Evolutionary conservation across 2,329 filamentous ascomycete species (phyloP), one percentile per base, ranked within the genome.

Genomic region (Clonostachys byssicola): DNA sequence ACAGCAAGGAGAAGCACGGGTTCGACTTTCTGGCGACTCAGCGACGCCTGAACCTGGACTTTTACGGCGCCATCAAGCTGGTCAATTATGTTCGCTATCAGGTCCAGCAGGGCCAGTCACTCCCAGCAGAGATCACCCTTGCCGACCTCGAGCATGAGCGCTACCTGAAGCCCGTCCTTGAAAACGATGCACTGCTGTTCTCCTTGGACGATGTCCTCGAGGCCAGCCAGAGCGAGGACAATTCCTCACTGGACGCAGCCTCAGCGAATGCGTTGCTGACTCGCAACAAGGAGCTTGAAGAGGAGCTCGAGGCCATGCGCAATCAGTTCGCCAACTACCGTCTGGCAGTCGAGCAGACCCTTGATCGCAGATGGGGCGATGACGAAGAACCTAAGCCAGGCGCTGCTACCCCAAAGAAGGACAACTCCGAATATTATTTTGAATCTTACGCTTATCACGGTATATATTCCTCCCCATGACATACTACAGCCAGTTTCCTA

Each of bases 111-210:
- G 68, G 71, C 40, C 56, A 63, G 34, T 40, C 68, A 7, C 60
- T 81, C 4, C 81, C 81, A 1, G 73, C 78, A 49, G 67, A 85
- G 40, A 83, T 89, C 49, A 74, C 81, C 4, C 71, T 72, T 35
- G 70, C 73, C 3, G 73, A 83, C 23, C 83, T 96, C 52, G 76
- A 83, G n/a, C 81, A 90, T 51, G 92, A 97, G 53, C 77, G 79
- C 53, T 95, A 85, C 60, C 74, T 99, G 49, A 87, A 88, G 60
- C 94, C 94, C 0, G 85, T 91, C 5, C 70, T 99, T 8, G 86
- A 94, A 49, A 90, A 96, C 55, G 94, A 99, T 63, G 88, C 92
- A 5, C 73, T 97, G 46, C 81, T 99, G 34, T 91, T 95, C 61
- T 88, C 81, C 47, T 74, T 99, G 17, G 92, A 95, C 53, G 94